phyloP scores from a whole-genome alignment of 768 basidiomycete species.

The Exidia glandulosa region DNA sequence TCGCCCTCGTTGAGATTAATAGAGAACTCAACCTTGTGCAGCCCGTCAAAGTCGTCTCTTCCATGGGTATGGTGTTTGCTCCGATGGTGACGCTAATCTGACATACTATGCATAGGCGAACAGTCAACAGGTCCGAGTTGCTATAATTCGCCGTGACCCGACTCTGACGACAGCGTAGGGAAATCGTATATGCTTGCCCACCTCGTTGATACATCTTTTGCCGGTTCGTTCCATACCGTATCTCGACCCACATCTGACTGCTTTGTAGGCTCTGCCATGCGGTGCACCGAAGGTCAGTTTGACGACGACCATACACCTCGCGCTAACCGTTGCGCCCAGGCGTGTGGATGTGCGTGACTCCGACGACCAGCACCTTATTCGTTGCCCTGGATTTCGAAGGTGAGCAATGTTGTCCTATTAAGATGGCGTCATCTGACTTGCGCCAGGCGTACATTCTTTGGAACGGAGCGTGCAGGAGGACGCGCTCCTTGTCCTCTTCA shows the following conservation, averaged over 20 bases:
- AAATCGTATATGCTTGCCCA: constrained; percentile 31
- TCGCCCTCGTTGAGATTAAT: background rate
- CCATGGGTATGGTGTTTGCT: constrained; percentile 33
- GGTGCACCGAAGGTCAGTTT: constrained; percentile 34
- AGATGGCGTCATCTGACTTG: background rate
- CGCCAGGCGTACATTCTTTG: constrained; percentile 17
- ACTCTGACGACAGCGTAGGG: constrained; percentile 2
- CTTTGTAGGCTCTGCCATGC: constrained; percentile 47
- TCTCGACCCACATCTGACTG: no score
- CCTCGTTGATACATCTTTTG: constrained; percentile 49
- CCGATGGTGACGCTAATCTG: background rate
- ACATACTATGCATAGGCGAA: background rate
- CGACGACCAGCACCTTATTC: constrained; percentile 40
- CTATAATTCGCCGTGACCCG: background rate
- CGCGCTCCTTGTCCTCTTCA: constrained; percentile 50
- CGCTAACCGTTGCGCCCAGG: constrained; percentile 16
- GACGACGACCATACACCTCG: background rate
- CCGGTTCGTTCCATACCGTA: background rate
- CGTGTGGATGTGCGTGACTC: constrained; percentile 58
- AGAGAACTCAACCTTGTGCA: constrained; percentile 10
- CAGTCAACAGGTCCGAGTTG: background rate
- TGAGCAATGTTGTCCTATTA: constrained; percentile 7
- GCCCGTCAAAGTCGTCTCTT: constrained; percentile 58
- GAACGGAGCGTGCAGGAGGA: constrained; percentile 56
- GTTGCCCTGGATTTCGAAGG: constrained; percentile 61